These are phyloP conservation scores for Pythium rishiriense DNA, from an alignment of 352 stramenopile genomes.

Conservation along the genomic window DNA sequence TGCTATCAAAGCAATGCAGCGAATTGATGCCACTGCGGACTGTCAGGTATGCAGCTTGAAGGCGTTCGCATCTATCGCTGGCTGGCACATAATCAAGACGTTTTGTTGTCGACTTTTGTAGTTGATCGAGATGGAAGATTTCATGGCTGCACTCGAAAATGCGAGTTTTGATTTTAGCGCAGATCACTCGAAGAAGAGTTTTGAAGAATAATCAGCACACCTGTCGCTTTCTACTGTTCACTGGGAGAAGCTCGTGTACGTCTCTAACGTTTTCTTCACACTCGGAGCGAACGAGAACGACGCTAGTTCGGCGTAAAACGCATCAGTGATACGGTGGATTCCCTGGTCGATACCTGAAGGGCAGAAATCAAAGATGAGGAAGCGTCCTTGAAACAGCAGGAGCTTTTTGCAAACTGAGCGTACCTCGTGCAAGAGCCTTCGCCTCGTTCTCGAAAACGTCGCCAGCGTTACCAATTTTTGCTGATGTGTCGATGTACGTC, in stretches of 20 bases:
- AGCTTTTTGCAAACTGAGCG: not conserved
- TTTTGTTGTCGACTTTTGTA: not conserved
- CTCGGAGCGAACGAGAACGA: conserved; percentile 50
- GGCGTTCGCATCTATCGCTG: conserved; percentile 10
- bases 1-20: conserved; percentile 76
- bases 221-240: not conserved
- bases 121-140: conserved; percentile 31
- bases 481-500: conserved; percentile 66
- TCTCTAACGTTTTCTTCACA: conserved; percentile 49
- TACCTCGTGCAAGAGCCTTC: conserved; percentile 57
- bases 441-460: conserved; percentile 70
- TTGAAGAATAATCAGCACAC: not conserved
- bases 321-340: conserved; percentile 75
- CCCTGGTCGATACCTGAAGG: conserved; percentile 68
- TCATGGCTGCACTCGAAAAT: conserved; percentile 17
- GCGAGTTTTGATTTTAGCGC: conserved; percentile 22
- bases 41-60: conserved; percentile 11
- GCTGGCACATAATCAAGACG: not conserved
- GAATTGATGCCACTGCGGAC: conserved; percentile 18
- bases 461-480: conserved; percentile 57
- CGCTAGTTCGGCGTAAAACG: conserved; percentile 63
- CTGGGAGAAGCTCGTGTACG: conserved; percentile 45
- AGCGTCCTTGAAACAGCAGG: not conserved
- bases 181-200: not conserved
- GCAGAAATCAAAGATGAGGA: not conserved